Base-by-base conservation (phyloP, 768 basidiomycete species). In the Macrolepiota dolichaula region DNA sequence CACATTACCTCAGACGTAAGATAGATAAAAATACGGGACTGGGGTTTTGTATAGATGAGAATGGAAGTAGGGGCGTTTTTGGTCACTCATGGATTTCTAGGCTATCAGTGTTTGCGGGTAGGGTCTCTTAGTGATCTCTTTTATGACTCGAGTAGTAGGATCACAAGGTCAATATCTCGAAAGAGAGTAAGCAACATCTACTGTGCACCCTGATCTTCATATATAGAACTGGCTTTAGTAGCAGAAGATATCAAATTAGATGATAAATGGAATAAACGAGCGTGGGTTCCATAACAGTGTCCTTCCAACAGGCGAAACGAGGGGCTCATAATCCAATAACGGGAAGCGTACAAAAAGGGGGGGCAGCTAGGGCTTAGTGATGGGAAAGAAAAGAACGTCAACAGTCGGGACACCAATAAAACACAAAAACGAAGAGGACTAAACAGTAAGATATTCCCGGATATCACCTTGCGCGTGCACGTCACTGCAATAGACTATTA, bases 401-500 rank as follows among this genome's bases (percentile, higher is more conserved):
- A 63, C 35, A 38, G 32, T n/a, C 19, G 17, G 47, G n/a, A 52
- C 56, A 36, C 25, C 29, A 6, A 47, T 27, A 61, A 55, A 19
- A 32, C 27, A 50, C 29, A 44, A 24, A 49, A 27, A 22, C 25
- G 12, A 11, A 27, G 22, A 49, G 19, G 24, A 49, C 10, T 49
- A 27, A 49, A 27, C 47, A 49, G 13, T 42, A 17, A 13, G 25
- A 49, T 24, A 12, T 22, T 24, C 13, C 24, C 12, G 25, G 22
- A 24, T 49, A 24, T 24, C 25, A 24, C 47, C 11, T 24, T 25
- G 15, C 40, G 29, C 24, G 32, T n/a, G 50, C 11, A 47, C 17
- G 50, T 59, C 52, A 81, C 81, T 61, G 44, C 62, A 96, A 74
- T 61, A 95, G 73, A 63, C 83, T 87, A 71, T 95, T 92, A 60